A percentile compares a stretch with the other conserved stretches of the same genome.
phyloP scores from a whole-genome alignment of 1,284 basidiomycete genomes.

The Ustilago xerochloae region DNA sequence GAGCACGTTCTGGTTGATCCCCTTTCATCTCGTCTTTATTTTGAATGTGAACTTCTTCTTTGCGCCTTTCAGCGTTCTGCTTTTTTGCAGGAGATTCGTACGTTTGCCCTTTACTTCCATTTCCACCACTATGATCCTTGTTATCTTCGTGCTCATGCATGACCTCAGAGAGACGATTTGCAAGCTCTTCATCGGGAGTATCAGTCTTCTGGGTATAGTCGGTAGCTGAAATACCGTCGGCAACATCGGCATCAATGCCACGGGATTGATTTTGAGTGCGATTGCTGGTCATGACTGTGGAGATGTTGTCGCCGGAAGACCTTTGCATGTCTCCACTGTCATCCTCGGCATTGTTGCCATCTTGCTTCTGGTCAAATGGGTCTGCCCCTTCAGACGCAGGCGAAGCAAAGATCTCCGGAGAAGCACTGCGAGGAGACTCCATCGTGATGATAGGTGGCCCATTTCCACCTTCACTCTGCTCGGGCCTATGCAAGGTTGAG shows the following conservation, averaged over 20 bases:
- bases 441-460: conserved; percentile 23
- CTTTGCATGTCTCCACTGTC: background rate
- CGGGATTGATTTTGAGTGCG: background rate
- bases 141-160: conserved; percentile 24
- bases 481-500: conserved; percentile 19
- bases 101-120: background rate
- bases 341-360: background rate
- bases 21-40: background rate
- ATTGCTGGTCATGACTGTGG: background rate
- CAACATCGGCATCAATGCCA: background rate
- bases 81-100: background rate
- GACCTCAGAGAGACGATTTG: conserved; percentile 7
- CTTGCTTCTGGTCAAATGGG: background rate
- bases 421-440: conserved; percentile 21
- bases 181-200: conserved; percentile 19
- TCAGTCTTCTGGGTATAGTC: conserved; percentile 10
- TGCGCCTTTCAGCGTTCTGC: background rate
- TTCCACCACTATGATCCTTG: background rate
- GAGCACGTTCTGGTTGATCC: background rate
- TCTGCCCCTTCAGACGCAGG: conserved; percentile 10
- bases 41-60: background rate
- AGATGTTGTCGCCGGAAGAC: background rate
- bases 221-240: background rate
- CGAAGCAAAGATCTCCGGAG: conserved; percentile 22
- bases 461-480: background rate